Evolutionary conservation across 2,329 filamentous ascomycete species (phyloP), one percentile per base, ranked within the genome.

Genomic region (Colletotrichum spaethianum): DNA sequence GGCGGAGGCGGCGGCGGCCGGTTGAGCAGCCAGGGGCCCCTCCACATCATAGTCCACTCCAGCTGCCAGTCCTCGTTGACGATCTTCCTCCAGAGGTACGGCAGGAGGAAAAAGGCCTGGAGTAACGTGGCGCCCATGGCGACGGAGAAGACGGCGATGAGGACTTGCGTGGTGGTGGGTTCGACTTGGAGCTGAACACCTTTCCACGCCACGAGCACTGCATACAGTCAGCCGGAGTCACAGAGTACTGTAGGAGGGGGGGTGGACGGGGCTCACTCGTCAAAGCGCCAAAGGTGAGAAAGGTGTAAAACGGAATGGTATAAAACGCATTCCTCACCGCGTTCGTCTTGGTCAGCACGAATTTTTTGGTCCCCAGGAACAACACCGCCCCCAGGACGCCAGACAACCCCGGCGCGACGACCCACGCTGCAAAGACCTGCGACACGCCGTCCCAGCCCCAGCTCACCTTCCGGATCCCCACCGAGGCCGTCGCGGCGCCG

Each of bases 171-270:
- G 63, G 73, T 67, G 0, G 78, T 77, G 0, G 80, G 56, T 4
- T 79, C 73, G 4, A 75, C 56, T 0, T 73, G 66, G 14, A 70
- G 60, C 46, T 79, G 76, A 1, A 83, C 76, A 0, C 82, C 82
- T 61, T 83, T 83, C 82, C 81, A 84, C 0, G 88, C 86, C 56
- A 92, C 86, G 61, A 91, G 88, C 74, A 92, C 80, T 82, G 14
- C 38, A 3, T 0, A 26, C 36, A 18, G 6, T 12, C 31, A 9
- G 14, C 14, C 9, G n/a, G 46, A 6, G 2, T 18, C 8, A 1
- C 9, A 3, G 8, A 2, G 7, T 16, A 14, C 26, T 28, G 12
- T 26, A 1, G 38, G 20, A 6, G 2, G 44, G 1, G 23, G 40
- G 20, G 20, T 28, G 36, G 2, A 5, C 6, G 16, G 7, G 26